Conservation (phyloP, 805 yeast genomes). For the Candida succiphila region DNA sequence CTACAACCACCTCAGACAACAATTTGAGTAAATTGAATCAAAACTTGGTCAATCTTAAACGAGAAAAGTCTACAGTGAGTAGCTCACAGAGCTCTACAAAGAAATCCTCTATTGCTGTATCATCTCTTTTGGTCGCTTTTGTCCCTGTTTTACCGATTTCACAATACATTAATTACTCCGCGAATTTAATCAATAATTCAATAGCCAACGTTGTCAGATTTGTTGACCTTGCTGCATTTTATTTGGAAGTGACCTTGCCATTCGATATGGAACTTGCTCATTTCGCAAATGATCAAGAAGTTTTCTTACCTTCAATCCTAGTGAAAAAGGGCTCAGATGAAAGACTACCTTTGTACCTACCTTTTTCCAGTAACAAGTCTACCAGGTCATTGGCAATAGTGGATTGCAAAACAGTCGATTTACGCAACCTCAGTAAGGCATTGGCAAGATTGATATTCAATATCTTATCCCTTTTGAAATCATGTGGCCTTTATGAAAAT, state of each 20-base stretch:
- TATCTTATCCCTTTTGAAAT: conserved; percentile 6
- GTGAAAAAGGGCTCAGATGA: no score
- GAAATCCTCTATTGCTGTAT: conserved; percentile 10
- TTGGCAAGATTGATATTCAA: conserved; percentile 13
- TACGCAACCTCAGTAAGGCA: no score
- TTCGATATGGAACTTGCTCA: no score
- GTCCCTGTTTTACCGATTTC: conserved; percentile 17
- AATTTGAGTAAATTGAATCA: conserved; percentile 6
- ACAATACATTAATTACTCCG: conserved; percentile 9
- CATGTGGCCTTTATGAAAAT: conserved; percentile 1
- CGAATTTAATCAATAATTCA: conserved; percentile 12
- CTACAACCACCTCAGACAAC: conserved; percentile 1
- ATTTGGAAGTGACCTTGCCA: conserved; percentile 11
- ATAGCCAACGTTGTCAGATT: conserved; percentile 11
- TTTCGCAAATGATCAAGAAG: no score
- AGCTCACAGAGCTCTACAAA: neutral
- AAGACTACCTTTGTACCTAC: no score
- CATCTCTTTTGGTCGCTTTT: conserved; percentile 19
- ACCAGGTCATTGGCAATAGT: no score
- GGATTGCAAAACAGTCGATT: no score
- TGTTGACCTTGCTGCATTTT: conserved; percentile 7
- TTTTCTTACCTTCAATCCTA: no score
- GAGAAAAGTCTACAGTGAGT: conserved; percentile 1
- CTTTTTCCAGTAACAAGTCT: no score
- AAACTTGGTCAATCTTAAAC: conserved; percentile 5